Evolutionary conservation across 345 rosid genomes (phyloP).

Genomic region (Arabidopsis thaliana): DNA sequence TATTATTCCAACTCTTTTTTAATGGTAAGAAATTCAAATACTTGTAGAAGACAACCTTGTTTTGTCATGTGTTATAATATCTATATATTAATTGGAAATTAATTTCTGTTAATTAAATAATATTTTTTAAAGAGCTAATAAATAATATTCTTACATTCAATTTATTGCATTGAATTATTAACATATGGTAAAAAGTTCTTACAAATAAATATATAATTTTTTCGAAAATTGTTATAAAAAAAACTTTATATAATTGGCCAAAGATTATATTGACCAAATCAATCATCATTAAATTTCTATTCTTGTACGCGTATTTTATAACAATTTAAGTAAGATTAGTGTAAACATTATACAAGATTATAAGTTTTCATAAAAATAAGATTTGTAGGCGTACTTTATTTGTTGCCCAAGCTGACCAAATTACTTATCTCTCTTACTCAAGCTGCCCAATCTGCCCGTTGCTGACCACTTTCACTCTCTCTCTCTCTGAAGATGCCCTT

Average conservation of each 20-base stretch:
- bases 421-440: constrained; percentile 48
- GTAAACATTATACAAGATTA: not conserved
- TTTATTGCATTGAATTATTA: too few relatives aligned
- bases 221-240: not conserved
- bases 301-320: not conserved
- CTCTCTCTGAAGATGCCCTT: constrained; percentile 42
- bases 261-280: constrained; percentile 9
- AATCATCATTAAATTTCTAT: not conserved
- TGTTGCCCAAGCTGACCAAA: constrained; percentile 62
- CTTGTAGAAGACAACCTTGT: not conserved
- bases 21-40: not conserved
- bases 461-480: constrained; percentile 61
- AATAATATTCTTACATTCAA: not conserved
- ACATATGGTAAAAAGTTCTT: not conserved
- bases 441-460: constrained; percentile 71
- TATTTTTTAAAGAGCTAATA: not conserved
- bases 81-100: not conserved
- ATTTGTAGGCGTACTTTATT: constrained; percentile 25
- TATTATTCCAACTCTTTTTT: not conserved
- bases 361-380: not conserved
- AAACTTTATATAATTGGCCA: not conserved
- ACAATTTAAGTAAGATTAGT: not conserved
- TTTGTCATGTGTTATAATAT: not conserved
- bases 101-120: too few relatives aligned
- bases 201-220: too few relatives aligned